Base-by-base conservation (phyloP, 192 early-diverging fungal genomes). In the Entrophospora sp. region DNA sequence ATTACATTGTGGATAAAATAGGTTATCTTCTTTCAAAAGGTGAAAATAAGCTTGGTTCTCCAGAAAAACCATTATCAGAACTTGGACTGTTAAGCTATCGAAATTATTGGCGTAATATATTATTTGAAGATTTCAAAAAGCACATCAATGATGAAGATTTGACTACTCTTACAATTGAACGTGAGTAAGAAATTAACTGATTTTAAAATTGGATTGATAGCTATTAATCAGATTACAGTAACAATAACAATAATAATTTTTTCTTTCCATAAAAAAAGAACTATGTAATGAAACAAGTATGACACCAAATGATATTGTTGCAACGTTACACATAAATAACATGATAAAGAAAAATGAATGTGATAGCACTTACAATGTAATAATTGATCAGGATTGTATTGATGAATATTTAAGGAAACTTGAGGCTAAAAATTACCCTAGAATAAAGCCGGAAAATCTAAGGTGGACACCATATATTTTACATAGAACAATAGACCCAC, bases 11-110 rank as follows among this genome's bases (percentile, higher is more conserved):
- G n/a, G n/a, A n/a, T n/a, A 8, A 25, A n/a, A 27, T 61, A 83
- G 82, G 90, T 64, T 95, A 95, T 61, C 70, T 91, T 32, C 71
- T 97, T 10, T 84, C 87, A 7, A 87, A 88, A 68, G 77, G 82
- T 20, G 88, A 92, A 55, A 79, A 82, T 46, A 80, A 83, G 53
- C 77, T 84, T 5, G 94, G 94, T 44, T 87, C 91, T 7, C 94
- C 94, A 6, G 94, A 97, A 68, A 85, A 86, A 63, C 94, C 94
- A 1, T 66, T 97, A 20, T 95, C 93, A 16, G 91, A 93, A 63
- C 80, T 97, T 20, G 94, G 94, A 0, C 69, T 92, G 45, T 71
- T 88, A 27, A 90, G 91, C 13, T 97, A 97, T 73, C 77, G 83
- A 61, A 91, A 81, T 27, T 97, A 92, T 73, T 97, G 94, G 94